A percentile compares a stretch with the other conserved stretches of the same genome.
These are phyloP conservation scores for Globisporangium camurandrum DNA, from an alignment of 352 stramenopile species.

Conservation along the genomic window DNA sequence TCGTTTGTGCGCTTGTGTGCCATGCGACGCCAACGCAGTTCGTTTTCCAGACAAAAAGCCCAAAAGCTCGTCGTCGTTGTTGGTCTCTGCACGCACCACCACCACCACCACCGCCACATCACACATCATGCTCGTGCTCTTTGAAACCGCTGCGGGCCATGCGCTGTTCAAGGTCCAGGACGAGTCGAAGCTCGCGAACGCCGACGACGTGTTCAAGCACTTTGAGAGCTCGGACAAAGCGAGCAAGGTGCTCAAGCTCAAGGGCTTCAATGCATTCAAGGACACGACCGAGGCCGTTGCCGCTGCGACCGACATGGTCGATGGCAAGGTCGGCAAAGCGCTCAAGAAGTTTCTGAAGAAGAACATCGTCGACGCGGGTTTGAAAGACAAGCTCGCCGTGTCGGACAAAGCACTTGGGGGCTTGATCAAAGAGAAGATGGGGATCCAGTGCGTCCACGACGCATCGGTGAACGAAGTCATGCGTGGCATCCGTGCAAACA, in stretches of 20 bases:
- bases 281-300: slow-evolving; percentile 98
- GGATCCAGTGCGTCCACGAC: slow-evolving; percentile 91
- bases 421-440: slow-evolving; percentile 98
- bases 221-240: slow-evolving; percentile 89
- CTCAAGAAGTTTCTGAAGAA: slow-evolving; percentile 99
- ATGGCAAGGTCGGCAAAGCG: slow-evolving; percentile 96
- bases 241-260: slow-evolving; percentile 89
- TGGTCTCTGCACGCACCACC: neutral
- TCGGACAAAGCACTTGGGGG: slow-evolving; percentile 94
- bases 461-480: slow-evolving; percentile 93
- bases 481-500: slow-evolving; percentile 94
- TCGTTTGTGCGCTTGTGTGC: neutral
- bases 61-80: slow-evolving; percentile 6
- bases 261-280: slow-evolving; percentile 98
- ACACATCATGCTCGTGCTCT: slow-evolving; percentile 95
- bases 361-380: slow-evolving; percentile 91
- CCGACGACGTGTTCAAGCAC: slow-evolving; percentile 90
- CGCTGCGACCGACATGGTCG: slow-evolving; percentile 95
- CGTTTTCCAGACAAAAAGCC: slow-evolving; percentile 12
- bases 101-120: neutral
- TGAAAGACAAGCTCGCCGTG: slow-evolving; percentile 96
- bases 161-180: slow-evolving; percentile 99
- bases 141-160: slow-evolving; percentile 98
- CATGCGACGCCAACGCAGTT: slow-evolving; percentile 10
- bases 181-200: slow-evolving; percentile 87